Evolutionary conservation across 2,329 filamentous ascomycete genomes (phyloP).

Genomic region (Colletotrichum nymphaeae): DNA sequence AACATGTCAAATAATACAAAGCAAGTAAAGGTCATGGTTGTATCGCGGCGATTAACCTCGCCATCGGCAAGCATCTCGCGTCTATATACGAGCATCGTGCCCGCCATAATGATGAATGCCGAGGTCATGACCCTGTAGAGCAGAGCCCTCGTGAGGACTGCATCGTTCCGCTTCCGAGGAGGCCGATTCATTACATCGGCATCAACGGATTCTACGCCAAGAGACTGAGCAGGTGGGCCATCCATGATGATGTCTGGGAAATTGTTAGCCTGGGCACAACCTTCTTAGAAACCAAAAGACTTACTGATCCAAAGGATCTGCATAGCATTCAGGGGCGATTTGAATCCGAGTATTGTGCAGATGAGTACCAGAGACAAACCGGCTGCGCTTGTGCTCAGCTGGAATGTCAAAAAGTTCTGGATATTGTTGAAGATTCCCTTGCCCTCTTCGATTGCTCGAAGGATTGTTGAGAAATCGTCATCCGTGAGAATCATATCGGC

Average conservation of each 20-base stretch:
- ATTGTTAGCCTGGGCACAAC: conserved; percentile 32
- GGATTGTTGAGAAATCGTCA: conserved; percentile 90
- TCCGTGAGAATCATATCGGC: conserved; percentile 94
- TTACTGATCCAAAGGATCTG: conserved; percentile 99
- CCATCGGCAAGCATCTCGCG: conserved; percentile 90
- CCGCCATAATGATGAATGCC: conserved; percentile 89
- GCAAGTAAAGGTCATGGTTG: conserved; percentile 99
- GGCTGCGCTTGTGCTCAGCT: conserved; percentile 95
- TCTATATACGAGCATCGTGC: conserved; percentile 91
- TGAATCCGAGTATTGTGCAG: conserved; percentile 92
- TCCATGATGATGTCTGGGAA: conserved; percentile 96
- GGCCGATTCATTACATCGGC: conserved; percentile 93
- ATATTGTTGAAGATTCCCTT: conserved; percentile 99
- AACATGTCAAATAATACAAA: conserved; percentile 99
- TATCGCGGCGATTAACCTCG: conserved; percentile 89
- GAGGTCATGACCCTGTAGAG: conserved; percentile 89
- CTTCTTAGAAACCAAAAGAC: conserved; percentile 48
- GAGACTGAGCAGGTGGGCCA: conserved; percentile 94
- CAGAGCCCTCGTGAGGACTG: conserved; percentile 87
- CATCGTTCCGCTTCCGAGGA: conserved; percentile 84
- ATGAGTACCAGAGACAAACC: conserved; percentile 91
- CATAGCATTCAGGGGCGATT: conserved; percentile 97
- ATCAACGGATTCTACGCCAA: conserved; percentile 95
- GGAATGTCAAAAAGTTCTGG: conserved; percentile 98
- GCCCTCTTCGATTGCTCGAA: conserved; percentile 96